phyloP scores from a whole-genome alignment of 129 eudicot species.

The Flaveria ramosissima region DNA sequence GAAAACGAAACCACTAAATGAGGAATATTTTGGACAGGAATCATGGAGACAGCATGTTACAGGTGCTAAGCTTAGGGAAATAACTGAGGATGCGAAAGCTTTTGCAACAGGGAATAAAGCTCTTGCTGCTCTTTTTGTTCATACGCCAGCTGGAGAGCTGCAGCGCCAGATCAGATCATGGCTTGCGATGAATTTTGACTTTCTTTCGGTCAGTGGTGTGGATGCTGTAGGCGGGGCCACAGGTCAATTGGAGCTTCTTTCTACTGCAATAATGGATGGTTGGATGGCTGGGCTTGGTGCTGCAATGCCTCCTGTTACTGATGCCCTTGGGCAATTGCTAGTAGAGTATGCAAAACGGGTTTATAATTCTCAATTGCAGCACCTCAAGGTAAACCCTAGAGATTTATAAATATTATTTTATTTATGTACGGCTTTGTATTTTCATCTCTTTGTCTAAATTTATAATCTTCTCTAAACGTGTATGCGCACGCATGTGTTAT shows the following conservation, averaged over 20 bases:
- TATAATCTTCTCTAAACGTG: conserved; percentile 9
- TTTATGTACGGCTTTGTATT: neutral
- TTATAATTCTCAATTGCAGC: conserved; percentile 88
- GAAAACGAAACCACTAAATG: neutral
- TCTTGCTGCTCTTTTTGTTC: conserved; percentile 97
- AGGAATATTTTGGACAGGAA: conserved; percentile 49
- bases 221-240: conserved; percentile 79
- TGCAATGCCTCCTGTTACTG: conserved; percentile 84
- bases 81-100: conserved; percentile 88
- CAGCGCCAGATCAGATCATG: conserved; percentile 96
- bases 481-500: conserved; percentile 26
- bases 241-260: conserved; percentile 96
- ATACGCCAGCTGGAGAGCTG: conserved; percentile 98
- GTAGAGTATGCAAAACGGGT: conserved; percentile 91
- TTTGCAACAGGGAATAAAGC: conserved; percentile 86
- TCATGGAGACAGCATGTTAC: conserved; percentile 96
- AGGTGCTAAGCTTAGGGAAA: conserved; percentile 95
- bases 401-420: neutral
- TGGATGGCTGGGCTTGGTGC: conserved; percentile 99
- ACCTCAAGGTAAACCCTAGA: conserved; percentile 62
- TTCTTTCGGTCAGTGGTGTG: conserved; percentile 78
- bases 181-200: conserved; percentile 96
- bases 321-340: conserved; percentile 95
- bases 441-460: neutral
- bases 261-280: conserved; percentile 99